phyloP scores from a whole-genome alignment of 139 green algal genomes.

The Nannochloris sp. region DNA sequence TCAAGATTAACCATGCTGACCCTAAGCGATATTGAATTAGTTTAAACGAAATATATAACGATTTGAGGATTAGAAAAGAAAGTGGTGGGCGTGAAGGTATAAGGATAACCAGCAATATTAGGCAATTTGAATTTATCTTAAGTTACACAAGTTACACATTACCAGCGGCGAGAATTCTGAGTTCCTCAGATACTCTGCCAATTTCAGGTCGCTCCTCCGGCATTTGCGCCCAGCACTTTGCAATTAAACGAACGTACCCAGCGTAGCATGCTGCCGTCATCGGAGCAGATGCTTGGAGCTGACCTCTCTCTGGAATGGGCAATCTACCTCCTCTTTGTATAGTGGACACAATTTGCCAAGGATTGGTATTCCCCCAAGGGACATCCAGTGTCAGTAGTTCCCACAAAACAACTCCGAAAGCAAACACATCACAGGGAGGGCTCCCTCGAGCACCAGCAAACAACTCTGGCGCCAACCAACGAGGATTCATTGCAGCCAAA shows the following conservation, averaged over 20 bases:
- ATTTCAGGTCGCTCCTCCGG: not conserved
- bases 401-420: not conserved
- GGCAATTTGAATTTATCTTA: no score
- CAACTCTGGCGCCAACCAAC: not conserved
- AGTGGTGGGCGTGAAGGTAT: no score
- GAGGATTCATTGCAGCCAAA: slow-evolving; percentile 1
- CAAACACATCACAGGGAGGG: not conserved
- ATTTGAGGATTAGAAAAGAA: no score
- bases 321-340: not conserved
- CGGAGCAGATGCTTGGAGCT: not conserved
- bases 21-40: no score
- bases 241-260: not conserved
- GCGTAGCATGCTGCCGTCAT: no score
- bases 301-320: not conserved
- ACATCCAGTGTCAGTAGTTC: not conserved
- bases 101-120: no score
- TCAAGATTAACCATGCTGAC: no score
- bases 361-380: not conserved
- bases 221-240: not conserved
- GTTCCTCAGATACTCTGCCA: not conserved
- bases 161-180: no score
- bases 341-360: not conserved
- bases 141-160: no score
- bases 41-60: no score
- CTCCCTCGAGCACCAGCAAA: not conserved